phyloP scores from a whole-genome alignment of 192 early-diverging fungal species.

The Phycomyces nitens region DNA sequence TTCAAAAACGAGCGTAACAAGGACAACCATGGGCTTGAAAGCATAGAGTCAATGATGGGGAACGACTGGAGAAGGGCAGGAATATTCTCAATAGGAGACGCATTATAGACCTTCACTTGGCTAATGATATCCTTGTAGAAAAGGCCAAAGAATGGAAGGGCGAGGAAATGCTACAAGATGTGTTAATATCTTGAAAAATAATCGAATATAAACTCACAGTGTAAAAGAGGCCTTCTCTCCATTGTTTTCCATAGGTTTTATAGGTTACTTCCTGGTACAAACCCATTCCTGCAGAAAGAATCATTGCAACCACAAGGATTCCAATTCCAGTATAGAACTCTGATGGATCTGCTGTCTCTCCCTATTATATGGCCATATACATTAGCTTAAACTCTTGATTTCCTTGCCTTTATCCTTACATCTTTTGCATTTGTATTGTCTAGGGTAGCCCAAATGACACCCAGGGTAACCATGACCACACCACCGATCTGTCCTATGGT shows the following conservation, averaged over 20 bases:
- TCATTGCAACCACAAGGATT: conserved; percentile 66
- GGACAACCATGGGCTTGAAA: conserved; percentile 14
- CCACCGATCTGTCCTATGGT: conserved; percentile 49
- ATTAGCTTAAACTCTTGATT: neutral
- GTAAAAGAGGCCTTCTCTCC: conserved; percentile 90
- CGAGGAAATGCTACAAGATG: conserved; percentile 60
- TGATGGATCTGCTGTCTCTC: neutral
- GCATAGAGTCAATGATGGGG: conserved; percentile 22
- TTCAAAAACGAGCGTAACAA: conserved; percentile 33
- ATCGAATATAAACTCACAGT: conserved; percentile 51
- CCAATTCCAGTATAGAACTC: conserved; percentile 52
- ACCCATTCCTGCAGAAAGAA: conserved; percentile 77
- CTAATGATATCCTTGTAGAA: conserved; percentile 64
- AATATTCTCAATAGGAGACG: conserved; percentile 44
- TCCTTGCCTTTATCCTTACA: neutral
- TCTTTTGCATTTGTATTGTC: conserved; percentile 16
- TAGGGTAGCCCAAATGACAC: conserved; percentile 70
- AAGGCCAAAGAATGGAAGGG: conserved; percentile 75
- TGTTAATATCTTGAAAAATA: neutral
- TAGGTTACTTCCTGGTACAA: conserved; percentile 82
- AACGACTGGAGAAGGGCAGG: conserved; percentile 19
- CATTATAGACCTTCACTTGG: conserved; percentile 55
- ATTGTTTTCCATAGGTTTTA: conserved; percentile 69
- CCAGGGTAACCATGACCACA: conserved; percentile 73
- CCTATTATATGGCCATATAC: neutral